Conservation (phyloP, 2,329 filamentous ascomycete species). For the Arthrobotrys conoides region DNA sequence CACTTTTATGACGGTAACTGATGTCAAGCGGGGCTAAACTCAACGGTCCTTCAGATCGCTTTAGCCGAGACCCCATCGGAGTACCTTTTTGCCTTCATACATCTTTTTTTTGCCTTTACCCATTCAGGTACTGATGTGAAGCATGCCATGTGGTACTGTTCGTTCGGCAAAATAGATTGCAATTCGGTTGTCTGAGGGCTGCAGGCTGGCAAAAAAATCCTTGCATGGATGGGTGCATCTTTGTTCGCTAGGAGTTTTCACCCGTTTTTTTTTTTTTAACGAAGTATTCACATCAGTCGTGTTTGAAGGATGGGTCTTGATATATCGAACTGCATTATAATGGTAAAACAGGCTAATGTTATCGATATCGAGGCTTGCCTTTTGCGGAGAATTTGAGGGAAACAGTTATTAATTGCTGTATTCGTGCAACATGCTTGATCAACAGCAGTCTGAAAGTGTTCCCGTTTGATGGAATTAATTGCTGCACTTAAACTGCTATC, state of each 20-base stretch:
- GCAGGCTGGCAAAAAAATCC: slow-evolving; percentile 39
- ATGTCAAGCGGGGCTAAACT: slow-evolving; percentile 59
- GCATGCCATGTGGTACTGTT: slow-evolving; percentile 49
- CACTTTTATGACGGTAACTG: slow-evolving; percentile 35
- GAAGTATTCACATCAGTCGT: neutral
- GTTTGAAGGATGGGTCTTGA: neutral
- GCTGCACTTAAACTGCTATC: neutral
- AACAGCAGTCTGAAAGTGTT: neutral
- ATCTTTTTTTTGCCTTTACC: slow-evolving; percentile 40
- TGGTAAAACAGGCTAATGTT: slow-evolving; percentile 14
- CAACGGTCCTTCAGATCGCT: slow-evolving; percentile 13
- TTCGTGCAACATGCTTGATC: neutral
- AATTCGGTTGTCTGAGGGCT: slow-evolving; percentile 22
- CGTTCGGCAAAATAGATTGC: slow-evolving; percentile 58
- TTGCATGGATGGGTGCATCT: slow-evolving; percentile 11
- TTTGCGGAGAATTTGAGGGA: slow-evolving; percentile 5
- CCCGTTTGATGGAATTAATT: neutral
- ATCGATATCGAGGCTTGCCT: neutral
- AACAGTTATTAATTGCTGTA: neutral
- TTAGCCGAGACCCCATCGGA: slow-evolving; percentile 44
- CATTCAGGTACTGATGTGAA: slow-evolving; percentile 56
- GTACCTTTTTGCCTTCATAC: slow-evolving; percentile 34
- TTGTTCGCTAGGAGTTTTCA: slow-evolving; percentile 58
- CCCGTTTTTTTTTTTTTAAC: slow-evolving; percentile 25
- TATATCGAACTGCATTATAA: slow-evolving; percentile 17